Percentiles rank a stretch among this genome's conserved stretches.
Conservation (phyloP, 2,329 filamentous ascomycete species). For the Monosporascus sp. region DNA sequence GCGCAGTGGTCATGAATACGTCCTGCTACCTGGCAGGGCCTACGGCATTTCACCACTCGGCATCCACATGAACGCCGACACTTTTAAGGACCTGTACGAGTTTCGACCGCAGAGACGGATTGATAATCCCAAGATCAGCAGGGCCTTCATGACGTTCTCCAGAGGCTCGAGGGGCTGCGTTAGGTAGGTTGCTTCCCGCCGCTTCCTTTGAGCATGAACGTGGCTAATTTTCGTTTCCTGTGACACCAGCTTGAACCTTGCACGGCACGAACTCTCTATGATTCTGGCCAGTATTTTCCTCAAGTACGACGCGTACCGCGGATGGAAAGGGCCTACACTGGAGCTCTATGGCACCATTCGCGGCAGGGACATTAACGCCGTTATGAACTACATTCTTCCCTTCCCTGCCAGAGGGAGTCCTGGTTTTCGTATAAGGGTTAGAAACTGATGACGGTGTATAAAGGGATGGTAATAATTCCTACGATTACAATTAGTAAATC, state of each 20-base stretch:
- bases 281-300: slow-evolving; percentile 12
- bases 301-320: slow-evolving; percentile 16
- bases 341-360: slow-evolving; percentile 18
- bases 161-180: slow-evolving; percentile 16
- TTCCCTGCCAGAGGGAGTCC: slow-evolving; percentile 16
- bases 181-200: slow-evolving; percentile 10
- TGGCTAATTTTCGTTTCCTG: neutral
- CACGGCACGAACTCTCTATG: slow-evolving; percentile 14
- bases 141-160: slow-evolving; percentile 9
- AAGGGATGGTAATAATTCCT: no score
- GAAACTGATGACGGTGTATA: neutral
- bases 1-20: slow-evolving; percentile 4
- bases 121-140: slow-evolving; percentile 14
- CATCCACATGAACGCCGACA: slow-evolving; percentile 12
- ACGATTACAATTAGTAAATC: no score
- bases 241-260: slow-evolving; percentile 10
- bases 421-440: slow-evolving; percentile 11
- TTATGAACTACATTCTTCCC: slow-evolving; percentile 16
- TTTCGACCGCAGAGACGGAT: slow-evolving; percentile 20
- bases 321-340: slow-evolving; percentile 12
- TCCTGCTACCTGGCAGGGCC: slow-evolving; percentile 5
- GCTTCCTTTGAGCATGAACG: neutral
- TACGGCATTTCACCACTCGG: slow-evolving; percentile 10
- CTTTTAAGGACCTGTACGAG: slow-evolving; percentile 11
- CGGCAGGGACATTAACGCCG: slow-evolving; percentile 13